Evolutionary conservation across 768 basidiomycete species (phyloP), one percentile per base, ranked within the genome.

Genomic region (Postia placenta): DNA sequence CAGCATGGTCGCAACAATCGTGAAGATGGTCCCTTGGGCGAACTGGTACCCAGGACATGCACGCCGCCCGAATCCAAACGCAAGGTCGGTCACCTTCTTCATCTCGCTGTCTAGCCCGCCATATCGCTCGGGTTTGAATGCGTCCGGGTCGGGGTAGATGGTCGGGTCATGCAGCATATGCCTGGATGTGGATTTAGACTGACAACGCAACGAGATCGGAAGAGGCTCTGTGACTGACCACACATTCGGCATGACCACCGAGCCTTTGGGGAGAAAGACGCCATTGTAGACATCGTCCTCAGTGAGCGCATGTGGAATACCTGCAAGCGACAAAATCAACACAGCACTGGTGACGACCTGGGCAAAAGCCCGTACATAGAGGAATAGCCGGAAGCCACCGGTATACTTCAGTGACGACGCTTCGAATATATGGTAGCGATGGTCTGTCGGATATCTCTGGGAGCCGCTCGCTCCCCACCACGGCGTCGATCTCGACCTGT

Each of bases 101-200:
- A 68, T 1, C 69, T 59, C 4, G 60, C 62, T 1, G n/a, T n/a
- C n/a, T n/a, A n/a, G n/a, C n/a, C n/a, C n/a, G n/a, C n/a, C n/a
- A n/a, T n/a, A n/a, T n/a, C n/a, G n/a, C n/a, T n/a, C n/a, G n/a
- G 69, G 69, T 20, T 62, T 65, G 58, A 71, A 70, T 0, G 42
- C 24, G 30, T 59, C 47, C 17, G 70, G 70, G 27, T 69, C 56
- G 3, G 52, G 43, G 55, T 70, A 72, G 6, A 50, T 49, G 23
- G 55, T 50, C 9, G 63, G 64, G 42, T 72, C 66, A 39, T 63
- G 68, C 12, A 66, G 53, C 50, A 55, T 55, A 11, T 25, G 47
- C 54, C 50, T 52, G 23, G n/a, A 11, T 24, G 23, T 27, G 12
- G 19, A 23, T 23, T 11, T 25, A 4, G 4, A 4, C 15, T 19